phyloP scores from a whole-genome alignment of 2,329 filamentous ascomycete species.

The Colletotrichum spaethianum region DNA sequence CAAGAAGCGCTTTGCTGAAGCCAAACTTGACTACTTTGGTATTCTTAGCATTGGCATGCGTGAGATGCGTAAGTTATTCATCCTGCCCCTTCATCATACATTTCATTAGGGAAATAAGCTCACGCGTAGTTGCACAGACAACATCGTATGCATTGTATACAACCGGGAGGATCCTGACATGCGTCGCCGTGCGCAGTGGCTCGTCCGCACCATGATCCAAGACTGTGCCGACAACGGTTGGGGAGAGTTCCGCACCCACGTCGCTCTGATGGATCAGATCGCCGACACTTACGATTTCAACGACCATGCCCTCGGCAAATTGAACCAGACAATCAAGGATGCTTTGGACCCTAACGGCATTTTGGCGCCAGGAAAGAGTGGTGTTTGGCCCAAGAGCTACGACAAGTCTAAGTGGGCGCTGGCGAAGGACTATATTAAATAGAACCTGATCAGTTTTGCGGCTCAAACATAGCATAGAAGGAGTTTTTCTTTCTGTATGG shows the following conservation, averaged over 20 bases:
- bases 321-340: conserved; percentile 62
- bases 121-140: conserved; percentile 48
- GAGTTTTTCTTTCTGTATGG: too few relatives aligned
- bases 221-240: conserved; percentile 58
- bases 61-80: conserved; percentile 54
- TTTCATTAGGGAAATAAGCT: background rate
- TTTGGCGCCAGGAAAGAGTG: conserved; percentile 53
- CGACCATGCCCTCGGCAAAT: conserved; percentile 55
- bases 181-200: conserved; percentile 50
- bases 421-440: conserved; percentile 32
- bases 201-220: conserved; percentile 54
- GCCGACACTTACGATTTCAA: conserved; percentile 62
- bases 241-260: conserved; percentile 63
- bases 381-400: conserved; percentile 52
- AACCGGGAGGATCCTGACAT: conserved; percentile 57
- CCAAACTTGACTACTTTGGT: conserved; percentile 57
- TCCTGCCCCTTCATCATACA: background rate
- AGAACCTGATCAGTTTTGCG: background rate
- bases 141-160: conserved; percentile 69
- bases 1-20: conserved; percentile 50
- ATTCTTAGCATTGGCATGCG: conserved; percentile 58
- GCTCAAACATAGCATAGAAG: too few relatives aligned
- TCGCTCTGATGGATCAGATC: conserved; percentile 63
- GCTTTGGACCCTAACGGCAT: conserved; percentile 59
- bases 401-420: conserved; percentile 34